Base-by-base conservation (phyloP, 208 protist species). In the Jaenimonas drosophilae region DNA sequence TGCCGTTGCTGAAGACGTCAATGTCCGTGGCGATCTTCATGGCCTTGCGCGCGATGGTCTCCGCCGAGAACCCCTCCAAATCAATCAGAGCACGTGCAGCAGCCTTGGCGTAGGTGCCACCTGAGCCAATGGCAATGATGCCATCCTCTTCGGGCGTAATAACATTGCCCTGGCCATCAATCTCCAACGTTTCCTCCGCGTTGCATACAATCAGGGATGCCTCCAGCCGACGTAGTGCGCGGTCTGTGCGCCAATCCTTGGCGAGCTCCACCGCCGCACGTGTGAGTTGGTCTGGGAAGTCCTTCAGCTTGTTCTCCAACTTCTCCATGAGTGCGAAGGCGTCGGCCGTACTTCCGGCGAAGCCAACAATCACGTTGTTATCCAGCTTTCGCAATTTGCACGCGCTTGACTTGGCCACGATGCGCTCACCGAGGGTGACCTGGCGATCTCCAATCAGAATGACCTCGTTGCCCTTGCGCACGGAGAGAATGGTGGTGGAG, bases 321-420 rank as follows among this genome's bases (percentile, higher is more conserved):
- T 91, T 91, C 58, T 98, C 95, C 76, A 97, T 91, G n/a, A 98
- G 61, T 17, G 95, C 89, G 19, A 98, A 86, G n/a, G 88, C 92
- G 47, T 98, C 95, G 3, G 93, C 95, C 14, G 92, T 95, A 59
- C 76, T 82, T 19, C 95, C 95, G 19, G 93, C 91, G 52, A 97
- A 97, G 38, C 94, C 94, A 30, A 92, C 81, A 12, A 92, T 65
- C 7, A 97, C 83, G 52, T 84, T 78, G 23, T 83, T 74, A 32
- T 68, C 74, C 28, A 88, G 67, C 48, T 65, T 55, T 17, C 86
- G 80, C 38, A 93, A 74, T 66, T 93, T 90, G 59, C 74, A 74
- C 23, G 83, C 74, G 58, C 62, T 88, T 43, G 70, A 77, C 70
- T 95, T 95, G 20, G 81, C 85, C 30, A 92, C 79, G 54, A 93